phyloP scores from a whole-genome alignment of 306 rosid genomes.

The Castanea sativa region DNA sequence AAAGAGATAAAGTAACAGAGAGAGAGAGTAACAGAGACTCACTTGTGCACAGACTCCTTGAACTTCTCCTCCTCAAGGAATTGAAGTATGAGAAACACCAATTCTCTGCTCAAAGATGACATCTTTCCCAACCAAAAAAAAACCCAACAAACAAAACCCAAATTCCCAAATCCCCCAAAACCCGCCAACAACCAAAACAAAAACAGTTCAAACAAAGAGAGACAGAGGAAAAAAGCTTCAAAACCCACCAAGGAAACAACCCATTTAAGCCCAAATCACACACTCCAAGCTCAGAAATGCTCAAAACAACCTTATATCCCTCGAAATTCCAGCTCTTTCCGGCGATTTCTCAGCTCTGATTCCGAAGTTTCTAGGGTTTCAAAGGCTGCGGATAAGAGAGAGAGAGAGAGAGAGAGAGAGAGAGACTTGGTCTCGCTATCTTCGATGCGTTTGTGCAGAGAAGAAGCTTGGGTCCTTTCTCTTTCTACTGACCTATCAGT shows the following conservation, averaged over 20 bases:
- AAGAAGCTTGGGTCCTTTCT: constrained; percentile 28
- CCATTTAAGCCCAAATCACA: constrained; percentile 10
- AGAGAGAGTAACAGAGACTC: constrained; percentile 11
- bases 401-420: constrained; percentile 15
- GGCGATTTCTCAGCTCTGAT: constrained; percentile 26
- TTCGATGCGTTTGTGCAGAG: constrained; percentile 66
- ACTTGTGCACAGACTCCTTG: constrained; percentile 73
- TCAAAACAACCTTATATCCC: constrained; percentile 30
- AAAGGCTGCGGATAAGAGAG: constrained; percentile 49
- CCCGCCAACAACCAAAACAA: neutral
- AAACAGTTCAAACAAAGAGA: too few species aligned
- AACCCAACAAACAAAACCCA: constrained; percentile 9
- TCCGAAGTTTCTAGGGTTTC: constrained; percentile 69
- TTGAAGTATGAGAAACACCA: constrained; percentile 86
- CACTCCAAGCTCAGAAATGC: constrained; percentile 11
- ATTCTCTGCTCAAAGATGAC: constrained; percentile 84
- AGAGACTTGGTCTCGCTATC: constrained; percentile 69
- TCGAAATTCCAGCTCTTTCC: constrained; percentile 11
- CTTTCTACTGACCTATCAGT: constrained; percentile 63
- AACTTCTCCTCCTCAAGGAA: constrained; percentile 85
- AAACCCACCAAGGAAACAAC: constrained; percentile 16
- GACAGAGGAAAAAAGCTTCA: constrained; percentile 13
- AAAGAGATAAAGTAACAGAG: neutral
- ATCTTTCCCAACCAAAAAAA: constrained; percentile 20
- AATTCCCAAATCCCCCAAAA: constrained; percentile 6